Conservation (phyloP, 106 monocot species). For the Agapanthus africanus region DNA sequence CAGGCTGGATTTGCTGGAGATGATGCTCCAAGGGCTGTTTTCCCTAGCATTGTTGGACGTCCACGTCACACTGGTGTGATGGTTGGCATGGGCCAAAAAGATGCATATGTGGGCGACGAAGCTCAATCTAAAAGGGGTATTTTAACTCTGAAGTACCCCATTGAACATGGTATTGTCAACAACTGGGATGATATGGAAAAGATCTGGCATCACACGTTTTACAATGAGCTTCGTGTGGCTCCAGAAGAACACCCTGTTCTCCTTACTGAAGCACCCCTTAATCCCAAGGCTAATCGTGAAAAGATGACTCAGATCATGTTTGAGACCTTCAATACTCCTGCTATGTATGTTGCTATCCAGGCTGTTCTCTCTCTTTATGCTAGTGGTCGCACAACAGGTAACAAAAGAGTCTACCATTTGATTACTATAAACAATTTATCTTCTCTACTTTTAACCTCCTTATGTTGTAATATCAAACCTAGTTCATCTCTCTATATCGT, state of each 20-base stretch:
- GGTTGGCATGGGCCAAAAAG: slow-evolving; percentile 9
- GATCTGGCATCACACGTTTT: slow-evolving; percentile 15
- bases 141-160: slow-evolving; percentile 51
- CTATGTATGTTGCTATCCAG: slow-evolving; percentile 45
- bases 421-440: neutral
- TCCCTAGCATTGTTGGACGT: slow-evolving; percentile 1
- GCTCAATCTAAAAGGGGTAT: slow-evolving; percentile 58
- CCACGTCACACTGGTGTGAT: slow-evolving; percentile 9
- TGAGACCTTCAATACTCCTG: slow-evolving; percentile 39
- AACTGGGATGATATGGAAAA: slow-evolving; percentile 59
- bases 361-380: slow-evolving; percentile 42
- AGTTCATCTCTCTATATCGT: no score
- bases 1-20: slow-evolving; percentile 18
- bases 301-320: slow-evolving; percentile 37
- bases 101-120: slow-evolving; percentile 14
- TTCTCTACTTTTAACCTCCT: neutral
- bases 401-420: neutral
- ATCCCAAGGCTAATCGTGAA: slow-evolving; percentile 59
- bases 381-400: slow-evolving; percentile 62
- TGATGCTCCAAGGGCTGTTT: slow-evolving; percentile 2
- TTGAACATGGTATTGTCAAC: slow-evolving; percentile 60
- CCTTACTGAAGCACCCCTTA: slow-evolving; percentile 52
- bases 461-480: no score
- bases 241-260: slow-evolving; percentile 56
- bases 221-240: slow-evolving; percentile 19